Base-by-base conservation (phyloP, 108 stramenopile species). In the Nitzschia putrida region DNA sequence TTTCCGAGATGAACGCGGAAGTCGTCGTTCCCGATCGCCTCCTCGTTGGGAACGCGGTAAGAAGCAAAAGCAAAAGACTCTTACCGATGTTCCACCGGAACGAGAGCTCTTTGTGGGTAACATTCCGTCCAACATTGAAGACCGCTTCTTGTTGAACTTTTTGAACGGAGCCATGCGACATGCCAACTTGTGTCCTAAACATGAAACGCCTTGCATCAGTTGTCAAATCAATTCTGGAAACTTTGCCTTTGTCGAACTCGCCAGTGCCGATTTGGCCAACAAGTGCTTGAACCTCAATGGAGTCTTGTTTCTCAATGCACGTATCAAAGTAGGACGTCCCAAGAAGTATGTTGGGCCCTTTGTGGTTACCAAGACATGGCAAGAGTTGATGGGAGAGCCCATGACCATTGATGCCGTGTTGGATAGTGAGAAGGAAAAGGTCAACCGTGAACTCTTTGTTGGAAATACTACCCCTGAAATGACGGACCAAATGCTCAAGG, bases 61-160 rank as follows among this genome's bases (percentile, higher is more conserved):
- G 76, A 77, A 77, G 39, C 76, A 77, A 45, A 60, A 77, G 53
- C 60, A 77, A 41, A 77, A 77, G 63, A 77, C 76, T 7, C 41
- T 63, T 47, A 77, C 76, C 37, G 76, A 77, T 37, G 69, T 77
- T 10, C 76, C 76, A 0, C 69, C 69, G 0, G 69, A 85, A 66
- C 84, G 95, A 22, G 97, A 97, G 70, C 73, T 97, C 12, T 97
- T 97, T 78, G 93, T 97, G 6, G 96, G 96, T 24, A 97, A 97
- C 64, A 95, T 93, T 18, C 94, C 95, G 7, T 90, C 92, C 10
- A 88, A 87, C 0, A 91, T 89, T 10, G 87, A 88, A 20, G 90
- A 94, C 44, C 74, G 83, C 45, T 70, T 94, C 20, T 55, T 97
- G 53, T 69, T 90, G 69, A 84, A 90, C 63, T 96, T 96, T 61